Conservation (phyloP, 2,329 filamentous ascomycete species). For the Davidsoniella virescens region DNA sequence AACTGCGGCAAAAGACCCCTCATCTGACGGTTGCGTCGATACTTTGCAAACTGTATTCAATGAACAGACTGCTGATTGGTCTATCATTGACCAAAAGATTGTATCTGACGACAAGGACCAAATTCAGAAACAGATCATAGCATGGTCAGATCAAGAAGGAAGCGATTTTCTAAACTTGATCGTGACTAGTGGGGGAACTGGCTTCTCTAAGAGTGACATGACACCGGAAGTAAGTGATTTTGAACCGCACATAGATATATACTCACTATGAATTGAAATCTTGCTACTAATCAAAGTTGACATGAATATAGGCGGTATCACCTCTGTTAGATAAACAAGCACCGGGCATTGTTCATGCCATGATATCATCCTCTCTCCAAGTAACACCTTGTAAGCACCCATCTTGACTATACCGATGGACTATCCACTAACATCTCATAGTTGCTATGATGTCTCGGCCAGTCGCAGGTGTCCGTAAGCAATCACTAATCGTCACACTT, state of each 20-base stretch:
- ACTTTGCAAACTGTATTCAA: conserved; percentile 52
- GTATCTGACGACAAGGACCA: conserved; percentile 59
- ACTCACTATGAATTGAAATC: neutral
- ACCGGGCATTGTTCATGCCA: conserved; percentile 82
- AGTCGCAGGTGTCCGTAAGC: conserved; percentile 71
- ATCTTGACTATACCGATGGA: neutral
- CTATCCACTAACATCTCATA: conserved; percentile 22
- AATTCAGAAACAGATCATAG: conserved; percentile 57
- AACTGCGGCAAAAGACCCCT: conserved; percentile 65
- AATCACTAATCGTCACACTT: conserved; percentile 69
- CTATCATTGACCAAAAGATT: conserved; percentile 51
- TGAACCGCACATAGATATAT: neutral
- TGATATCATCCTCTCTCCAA: conserved; percentile 69
- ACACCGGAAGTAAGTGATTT: conserved; percentile 60
- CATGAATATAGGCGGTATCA: conserved; percentile 46
- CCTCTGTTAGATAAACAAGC: conserved; percentile 72
- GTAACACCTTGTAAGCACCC: conserved; percentile 73
- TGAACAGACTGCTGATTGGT: conserved; percentile 49
- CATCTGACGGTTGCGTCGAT: conserved; percentile 57
- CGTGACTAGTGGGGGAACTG: conserved; percentile 81
- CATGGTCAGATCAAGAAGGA: conserved; percentile 51
- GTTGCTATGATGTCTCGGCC: conserved; percentile 95
- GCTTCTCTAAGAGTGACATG: conserved; percentile 68
- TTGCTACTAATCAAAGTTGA: conserved; percentile 12
- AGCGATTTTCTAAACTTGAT: conserved; percentile 54